Conservation (phyloP, 495 filamentous ascomycete species). For the Penicillium macrosclerotiorum region DNA sequence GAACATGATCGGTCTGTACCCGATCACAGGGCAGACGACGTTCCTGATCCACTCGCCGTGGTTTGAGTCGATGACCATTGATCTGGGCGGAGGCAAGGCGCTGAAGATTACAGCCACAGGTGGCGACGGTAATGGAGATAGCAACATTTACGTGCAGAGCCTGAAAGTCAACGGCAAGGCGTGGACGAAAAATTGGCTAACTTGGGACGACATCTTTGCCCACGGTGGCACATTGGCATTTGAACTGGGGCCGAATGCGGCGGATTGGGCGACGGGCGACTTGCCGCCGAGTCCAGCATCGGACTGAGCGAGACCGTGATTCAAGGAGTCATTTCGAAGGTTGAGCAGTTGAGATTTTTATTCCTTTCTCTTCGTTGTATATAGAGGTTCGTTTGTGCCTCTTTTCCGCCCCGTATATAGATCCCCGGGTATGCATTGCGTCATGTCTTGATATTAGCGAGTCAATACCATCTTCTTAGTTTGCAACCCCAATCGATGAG, state of each 20-base stretch:
- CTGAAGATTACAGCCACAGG: constrained; percentile 45
- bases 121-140: constrained; percentile 41
- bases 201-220: constrained; percentile 54
- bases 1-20: constrained; percentile 61
- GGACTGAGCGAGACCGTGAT: background rate
- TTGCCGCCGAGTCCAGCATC: constrained; percentile 55
- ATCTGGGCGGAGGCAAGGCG: constrained; percentile 43
- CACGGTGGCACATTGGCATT: constrained; percentile 55
- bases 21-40: constrained; percentile 52
- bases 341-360: background rate
- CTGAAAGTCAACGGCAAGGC: constrained; percentile 46
- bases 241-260: constrained; percentile 44
- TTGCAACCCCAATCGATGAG: too few relatives aligned
- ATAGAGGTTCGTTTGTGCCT: too few relatives aligned
- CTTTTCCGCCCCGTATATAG: background rate
- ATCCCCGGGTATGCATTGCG: too few relatives aligned
- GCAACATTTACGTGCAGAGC: constrained; percentile 45
- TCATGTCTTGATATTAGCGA: too few relatives aligned
- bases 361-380: background rate
- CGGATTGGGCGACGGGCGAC: constrained; percentile 47
- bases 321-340: too few relatives aligned
- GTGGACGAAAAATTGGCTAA: constrained; percentile 54
- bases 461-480: too few relatives aligned
- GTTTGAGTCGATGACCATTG: constrained; percentile 51
- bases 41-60: constrained; percentile 57